Base-by-base conservation (phyloP, 2,329 filamentous ascomycete species). In the Penicillium fuscoglaucum region DNA sequence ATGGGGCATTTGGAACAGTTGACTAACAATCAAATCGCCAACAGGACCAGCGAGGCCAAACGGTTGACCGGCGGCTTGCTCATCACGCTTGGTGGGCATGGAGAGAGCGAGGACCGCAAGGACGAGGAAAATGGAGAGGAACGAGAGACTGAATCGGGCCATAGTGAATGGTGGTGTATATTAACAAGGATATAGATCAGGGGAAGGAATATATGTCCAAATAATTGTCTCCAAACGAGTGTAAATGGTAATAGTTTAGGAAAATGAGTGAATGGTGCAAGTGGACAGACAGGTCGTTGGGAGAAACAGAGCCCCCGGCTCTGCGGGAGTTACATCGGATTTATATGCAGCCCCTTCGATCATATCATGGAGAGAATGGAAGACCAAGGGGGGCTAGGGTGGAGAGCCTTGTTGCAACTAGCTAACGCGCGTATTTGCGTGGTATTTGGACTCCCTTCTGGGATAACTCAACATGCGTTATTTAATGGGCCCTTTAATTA, bases 101-200 rank as follows among this genome's bases (percentile, higher is more conserved):
- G 73, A 72, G 33, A 69, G 58, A 39, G 68, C 67, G 31, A 70
- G 51, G 8, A 70, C 57, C 7, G 70, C 73, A 29, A 76, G 63
- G 51, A 69, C 60, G 28, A 74, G 59, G 50, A 70, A 64, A 44
- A 69, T 53, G 19, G 71, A 66, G 29, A 74, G 57, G 51, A 72
- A 59, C 28, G 69, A 71, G 24, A 72, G 41, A 43, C 47, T 72
- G 64, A 72, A 63, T 40, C 71, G 72, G 44, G 69, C 64, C 72
- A 75, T 74, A 60, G 31, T 68, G 60, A 41, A 58, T 35, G 33
- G 28, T 56, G 26, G 35, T 40, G 26, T 62, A 35, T 49, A 21
- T 31, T 46, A n/a, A 24, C 12, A 17, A 46, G 15, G 48, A 60
- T 58, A 28, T 55, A 24, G 40, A 52, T 50, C 0, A 46, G 43